Evolutionary conservation across 768 basidiomycete genomes (phyloP).

Genomic region (Rhodosporidiobolus sp.): DNA sequence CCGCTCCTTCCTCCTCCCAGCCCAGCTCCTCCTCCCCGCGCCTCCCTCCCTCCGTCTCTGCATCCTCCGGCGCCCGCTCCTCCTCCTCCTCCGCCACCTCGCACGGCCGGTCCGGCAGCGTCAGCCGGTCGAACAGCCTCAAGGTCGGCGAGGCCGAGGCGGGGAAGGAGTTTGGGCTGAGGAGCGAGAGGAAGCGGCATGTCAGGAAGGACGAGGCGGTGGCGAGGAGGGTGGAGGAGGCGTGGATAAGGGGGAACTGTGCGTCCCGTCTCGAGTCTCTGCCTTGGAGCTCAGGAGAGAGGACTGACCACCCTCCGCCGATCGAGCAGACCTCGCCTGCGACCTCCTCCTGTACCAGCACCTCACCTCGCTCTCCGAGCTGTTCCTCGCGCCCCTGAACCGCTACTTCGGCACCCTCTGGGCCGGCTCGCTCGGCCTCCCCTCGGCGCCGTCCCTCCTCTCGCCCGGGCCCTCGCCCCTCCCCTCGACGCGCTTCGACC

Average conservation of each 20-base stretch:
- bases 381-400: constrained; percentile 81
- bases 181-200: constrained; percentile 37
- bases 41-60: background rate
- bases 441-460: constrained; percentile 1
- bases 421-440: constrained; percentile 49
- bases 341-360: constrained; percentile 59
- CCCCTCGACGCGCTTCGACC: constrained; percentile 6
- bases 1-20: background rate
- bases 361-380: constrained; percentile 78
- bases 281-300: background rate
- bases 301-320: background rate
- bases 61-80: too few relatives aligned
- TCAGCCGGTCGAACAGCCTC: background rate
- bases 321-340: background rate
- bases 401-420: constrained; percentile 86
- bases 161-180: constrained; percentile 33
- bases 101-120: background rate
- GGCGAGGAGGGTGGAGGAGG: constrained; percentile 17
- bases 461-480: background rate
- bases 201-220: constrained; percentile 38
- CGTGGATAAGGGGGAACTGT: constrained; percentile 36
- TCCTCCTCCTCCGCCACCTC: background rate
- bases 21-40: background rate
- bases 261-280: background rate
- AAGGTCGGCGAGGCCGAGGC: background rate